Evolutionary conservation across 2,329 filamentous ascomycete genomes (phyloP).

Genomic region (Cercospora zeae-maydis): DNA sequence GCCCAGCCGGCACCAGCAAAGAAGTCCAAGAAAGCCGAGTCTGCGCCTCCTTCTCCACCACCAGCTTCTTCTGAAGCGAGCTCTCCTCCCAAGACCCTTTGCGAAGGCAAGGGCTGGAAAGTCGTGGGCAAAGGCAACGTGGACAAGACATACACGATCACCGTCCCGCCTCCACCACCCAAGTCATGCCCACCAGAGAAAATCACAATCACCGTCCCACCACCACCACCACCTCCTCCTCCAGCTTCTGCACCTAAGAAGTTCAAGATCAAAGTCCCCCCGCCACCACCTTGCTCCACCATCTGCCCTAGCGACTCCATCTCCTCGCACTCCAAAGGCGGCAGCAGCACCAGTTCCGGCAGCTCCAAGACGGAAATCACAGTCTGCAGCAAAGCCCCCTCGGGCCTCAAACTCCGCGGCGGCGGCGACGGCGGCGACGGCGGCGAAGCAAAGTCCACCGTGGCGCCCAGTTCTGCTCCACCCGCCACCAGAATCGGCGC

Average conservation of each 20-base stretch:
- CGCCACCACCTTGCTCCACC: background rate
- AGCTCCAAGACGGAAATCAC: conserved; percentile 3
- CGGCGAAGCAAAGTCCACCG: background rate
- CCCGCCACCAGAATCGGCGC: background rate
- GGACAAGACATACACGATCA: conserved; percentile 1
- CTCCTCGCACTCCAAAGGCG: background rate
- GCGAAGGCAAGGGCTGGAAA: conserved; percentile 4
- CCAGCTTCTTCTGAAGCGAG: conserved; percentile 4
- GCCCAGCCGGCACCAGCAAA: conserved; percentile 6
- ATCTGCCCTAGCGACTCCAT: conserved; percentile 4
- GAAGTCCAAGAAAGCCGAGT: conserved; percentile 3
- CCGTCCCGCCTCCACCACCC: conserved; percentile 2
- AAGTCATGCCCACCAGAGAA: background rate
- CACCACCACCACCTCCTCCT: background rate
- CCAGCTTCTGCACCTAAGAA: background rate
- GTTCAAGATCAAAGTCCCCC: background rate
- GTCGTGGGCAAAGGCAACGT: conserved; percentile 1
- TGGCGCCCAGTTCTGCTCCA: background rate
- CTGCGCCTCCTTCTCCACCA: background rate
- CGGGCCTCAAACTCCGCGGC: background rate
- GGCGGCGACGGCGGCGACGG: background rate
- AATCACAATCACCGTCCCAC: background rate
- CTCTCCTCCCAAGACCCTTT: conserved; percentile 7
- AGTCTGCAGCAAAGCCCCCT: background rate
- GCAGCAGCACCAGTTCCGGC: background rate